Evolutionary conservation across 164 flowering plant species (phyloP), one percentile per base, ranked within the genome.

Genomic region (Santalum album): DNA sequence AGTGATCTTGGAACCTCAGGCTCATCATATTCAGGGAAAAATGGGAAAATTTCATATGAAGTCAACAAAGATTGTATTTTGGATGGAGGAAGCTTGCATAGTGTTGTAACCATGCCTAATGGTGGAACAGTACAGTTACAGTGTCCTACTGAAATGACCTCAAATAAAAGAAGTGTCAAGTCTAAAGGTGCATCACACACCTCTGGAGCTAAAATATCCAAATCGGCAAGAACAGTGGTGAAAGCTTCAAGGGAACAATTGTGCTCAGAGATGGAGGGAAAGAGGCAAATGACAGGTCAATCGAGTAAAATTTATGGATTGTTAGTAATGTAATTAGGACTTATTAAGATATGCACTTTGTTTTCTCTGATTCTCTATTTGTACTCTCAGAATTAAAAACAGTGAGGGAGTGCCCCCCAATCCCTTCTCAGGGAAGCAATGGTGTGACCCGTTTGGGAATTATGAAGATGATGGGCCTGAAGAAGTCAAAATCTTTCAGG

Each of bases 401-500:
- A 60, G 20, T 32, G 17, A 65, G 55, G 56, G 68, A 64, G 65
- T 35, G 51, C 14, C 12, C 26, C 4, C 2, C 27, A 14, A 12
- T 18, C 29, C 55, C 71, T 50, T 55, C 69, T 51, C 78, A 66
- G 38, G 71, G 56, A 51, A 54, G 54, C 62, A 70, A 58, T 64
- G 76, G 62, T 21, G 21, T 54, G 34, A 40, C 65, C 38, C 70
- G 50, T 50, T 44, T 35, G 21, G 74, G 73, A 12, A 63, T 67
- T 27, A 69, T 63, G 75, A 78, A 73, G 61, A 68, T 68, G 65
- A 71, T 66, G 58, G 86, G 84, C 53, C 63, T 71, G 24, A 74
- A 50, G 64, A 84, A 78, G 70, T 65, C 77, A 19, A 81, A 75
- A 70, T 27, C 59, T 57, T 68, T 69, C 32, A 59, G 49, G 55